phyloP scores from a whole-genome alignment of 495 filamentous ascomycete species.

The Chaetomium cochliodes region DNA sequence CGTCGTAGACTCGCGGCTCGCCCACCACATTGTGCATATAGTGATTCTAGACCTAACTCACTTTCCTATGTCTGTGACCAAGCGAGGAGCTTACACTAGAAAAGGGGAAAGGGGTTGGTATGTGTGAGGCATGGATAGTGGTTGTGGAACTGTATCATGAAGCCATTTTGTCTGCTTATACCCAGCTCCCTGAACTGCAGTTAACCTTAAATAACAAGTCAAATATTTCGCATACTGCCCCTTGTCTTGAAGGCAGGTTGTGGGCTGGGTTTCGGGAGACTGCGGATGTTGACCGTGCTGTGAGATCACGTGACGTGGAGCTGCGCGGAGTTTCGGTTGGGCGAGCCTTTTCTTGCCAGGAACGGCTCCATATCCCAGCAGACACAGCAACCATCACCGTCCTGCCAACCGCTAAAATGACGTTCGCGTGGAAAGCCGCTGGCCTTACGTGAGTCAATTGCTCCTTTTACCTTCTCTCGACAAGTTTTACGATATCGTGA shows the following conservation, averaged over 20 bases:
- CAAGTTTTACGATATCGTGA: constrained; percentile 1
- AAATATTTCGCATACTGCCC: background rate
- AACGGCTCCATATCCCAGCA: constrained; percentile 9
- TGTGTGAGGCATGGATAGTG: background rate
- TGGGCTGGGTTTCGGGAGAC: background rate
- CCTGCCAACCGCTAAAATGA: constrained; percentile 69
- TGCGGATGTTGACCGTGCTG: background rate
- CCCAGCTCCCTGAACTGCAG: background rate
- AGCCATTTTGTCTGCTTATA: background rate
- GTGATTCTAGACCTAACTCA: constrained; percentile 43
- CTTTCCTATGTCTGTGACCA: constrained; percentile 27
- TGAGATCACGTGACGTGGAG: constrained; percentile 34
- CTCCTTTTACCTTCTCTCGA: background rate
- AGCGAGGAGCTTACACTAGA: constrained; percentile 5
- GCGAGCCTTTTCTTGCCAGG: constrained; percentile 32
- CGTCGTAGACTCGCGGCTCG: constrained; percentile 40
- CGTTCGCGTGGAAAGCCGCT: constrained; percentile 96
- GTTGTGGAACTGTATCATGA: constrained; percentile 5
- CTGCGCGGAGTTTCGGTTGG: constrained; percentile 37
- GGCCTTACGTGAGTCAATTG: constrained; percentile 79
- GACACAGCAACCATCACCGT: constrained; percentile 24
- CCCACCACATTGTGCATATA: constrained; percentile 49
- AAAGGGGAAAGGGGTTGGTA: constrained; percentile 2
- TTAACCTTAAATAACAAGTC: background rate
- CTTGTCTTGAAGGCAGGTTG: background rate